Evolutionary conservation across 768 basidiomycete genomes (phyloP).

Genomic region (Suillus clintonianus): DNA sequence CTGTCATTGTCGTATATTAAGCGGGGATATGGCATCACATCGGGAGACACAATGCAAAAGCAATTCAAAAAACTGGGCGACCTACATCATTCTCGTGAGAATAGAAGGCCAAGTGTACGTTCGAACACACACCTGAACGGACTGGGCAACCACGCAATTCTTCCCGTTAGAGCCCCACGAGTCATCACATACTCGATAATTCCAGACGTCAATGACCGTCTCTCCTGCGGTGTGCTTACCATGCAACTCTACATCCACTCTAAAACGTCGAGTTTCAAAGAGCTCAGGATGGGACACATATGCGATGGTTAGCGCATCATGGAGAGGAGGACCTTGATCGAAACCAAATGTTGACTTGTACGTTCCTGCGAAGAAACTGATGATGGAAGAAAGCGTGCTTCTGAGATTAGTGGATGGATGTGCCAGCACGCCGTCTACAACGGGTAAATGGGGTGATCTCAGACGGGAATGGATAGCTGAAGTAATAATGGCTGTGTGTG

Average conservation of each 20-base stretch:
- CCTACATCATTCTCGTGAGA: conserved; percentile 39
- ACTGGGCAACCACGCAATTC: conserved; percentile 73
- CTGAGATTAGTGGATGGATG: conserved; percentile 52
- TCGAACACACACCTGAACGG: conserved; percentile 54
- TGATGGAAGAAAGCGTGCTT: conserved; percentile 71
- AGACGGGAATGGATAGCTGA: conserved; percentile 51
- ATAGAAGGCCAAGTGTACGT: background rate
- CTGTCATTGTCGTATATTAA: conserved; percentile 42
- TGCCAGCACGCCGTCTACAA: conserved; percentile 13
- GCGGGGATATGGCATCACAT: conserved; percentile 61
- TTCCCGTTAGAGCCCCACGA: conserved; percentile 74
- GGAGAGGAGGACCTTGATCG: conserved; percentile 81
- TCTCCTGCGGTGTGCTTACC: conserved; percentile 71
- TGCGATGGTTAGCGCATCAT: conserved; percentile 82
- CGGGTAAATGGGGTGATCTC: conserved; percentile 44
- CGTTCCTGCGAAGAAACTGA: conserved; percentile 70
- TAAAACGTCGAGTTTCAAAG: conserved; percentile 62
- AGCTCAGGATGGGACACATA: conserved; percentile 72
- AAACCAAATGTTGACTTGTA: conserved; percentile 83
- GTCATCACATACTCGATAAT: conserved; percentile 57
- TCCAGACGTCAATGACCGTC: conserved; percentile 80
- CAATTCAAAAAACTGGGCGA: conserved; percentile 63
- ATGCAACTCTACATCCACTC: conserved; percentile 80
- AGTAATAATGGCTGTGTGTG: conserved; percentile 82
- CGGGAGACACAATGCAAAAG: conserved; percentile 59